Percentiles rank a stretch among this genome's conserved stretches.
Evolutionary conservation across 441 rosid genomes (phyloP).

Genomic region (Jatropha multifida): DNA sequence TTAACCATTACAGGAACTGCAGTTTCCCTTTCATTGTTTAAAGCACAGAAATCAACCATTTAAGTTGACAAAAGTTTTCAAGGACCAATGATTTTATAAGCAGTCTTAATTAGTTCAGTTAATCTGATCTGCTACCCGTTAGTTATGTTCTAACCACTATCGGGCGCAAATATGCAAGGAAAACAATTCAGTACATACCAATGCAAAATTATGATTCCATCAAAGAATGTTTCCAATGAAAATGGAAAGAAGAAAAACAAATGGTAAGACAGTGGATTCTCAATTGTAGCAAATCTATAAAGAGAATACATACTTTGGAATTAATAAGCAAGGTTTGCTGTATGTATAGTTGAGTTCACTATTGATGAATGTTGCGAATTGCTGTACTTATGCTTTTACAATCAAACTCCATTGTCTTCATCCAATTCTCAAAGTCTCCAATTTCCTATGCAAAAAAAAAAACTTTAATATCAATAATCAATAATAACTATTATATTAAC

Average conservation of each 20-base stretch:
- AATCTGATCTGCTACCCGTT: too few relatives aligned
- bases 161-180: too few relatives aligned
- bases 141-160: too few relatives aligned
- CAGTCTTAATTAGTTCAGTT: too few relatives aligned
- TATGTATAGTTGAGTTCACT: conserved; percentile 18
- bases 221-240: neutral
- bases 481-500: neutral
- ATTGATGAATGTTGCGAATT: conserved; percentile 59
- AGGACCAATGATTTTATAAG: too few relatives aligned
- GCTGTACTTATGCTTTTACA: conserved; percentile 68
- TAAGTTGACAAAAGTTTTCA: too few relatives aligned
- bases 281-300: neutral
- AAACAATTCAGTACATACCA: neutral
- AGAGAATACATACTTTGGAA: neutral
- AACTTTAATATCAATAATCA: neutral
- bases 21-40: too few relatives aligned
- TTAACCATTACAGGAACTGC: too few relatives aligned
- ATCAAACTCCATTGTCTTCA: conserved; percentile 86
- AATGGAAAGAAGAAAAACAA: neutral
- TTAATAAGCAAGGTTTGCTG: neutral
- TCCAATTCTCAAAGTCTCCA: conserved; percentile 92
- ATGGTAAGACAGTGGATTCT: neutral
- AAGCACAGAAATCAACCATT: too few relatives aligned
- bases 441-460: conserved; percentile 46
- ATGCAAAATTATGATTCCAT: neutral